Base-by-base conservation (phyloP, 2,329 filamentous ascomycete genomes). In the Alternaria hordeiaustralica region DNA sequence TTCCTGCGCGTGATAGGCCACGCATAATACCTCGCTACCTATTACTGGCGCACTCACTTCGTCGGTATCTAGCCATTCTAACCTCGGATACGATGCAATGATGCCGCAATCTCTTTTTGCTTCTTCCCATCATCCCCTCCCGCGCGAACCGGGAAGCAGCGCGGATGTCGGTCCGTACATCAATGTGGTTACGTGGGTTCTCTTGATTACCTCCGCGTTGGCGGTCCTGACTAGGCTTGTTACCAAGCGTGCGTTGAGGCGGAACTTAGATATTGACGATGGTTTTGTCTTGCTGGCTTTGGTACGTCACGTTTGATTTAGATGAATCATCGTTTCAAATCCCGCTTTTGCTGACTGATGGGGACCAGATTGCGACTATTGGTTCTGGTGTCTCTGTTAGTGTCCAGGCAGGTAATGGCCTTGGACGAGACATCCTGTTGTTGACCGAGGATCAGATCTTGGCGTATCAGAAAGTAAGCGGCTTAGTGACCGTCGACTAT, bases 151-250 rank as follows among this genome's bases (percentile, higher is more conserved):
- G 7, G 75, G 75, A 54, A 77, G 74, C 20, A 66, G 65, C 26
- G 53, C 70, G 46, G 61, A 77, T 55, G 56, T 78, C 51, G 77
- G 77, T n/a, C 77, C 75, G 18, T 79, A 74, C 51, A 55, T 79
- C 51, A 72, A 78, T 56, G 77, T 79, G 50, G 68, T 79, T 57
- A 77, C 75, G 53, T 79, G 77, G 77, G 67, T 78, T 41, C 61
- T 79, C 13, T 63, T 78, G 18, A 76, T 78, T 46, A 78, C 76
- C 50, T 76, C 73, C 15, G 72, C 68, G 15, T 57, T 78, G 56
- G 76, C 76, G 23, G 77, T 79, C 9, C 61, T 76, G 49, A 78
- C 75, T 41, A 69, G 76, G 30, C 65, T 79, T 20, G 68, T 78
- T 26, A 79, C 77, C 21, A 79, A 79, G 66, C 70, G 71, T 36